Percentiles rank a stretch among this genome's conserved stretches.
Conservation (phyloP, 164 flowering plant species). For the Liquidambar formosana region DNA sequence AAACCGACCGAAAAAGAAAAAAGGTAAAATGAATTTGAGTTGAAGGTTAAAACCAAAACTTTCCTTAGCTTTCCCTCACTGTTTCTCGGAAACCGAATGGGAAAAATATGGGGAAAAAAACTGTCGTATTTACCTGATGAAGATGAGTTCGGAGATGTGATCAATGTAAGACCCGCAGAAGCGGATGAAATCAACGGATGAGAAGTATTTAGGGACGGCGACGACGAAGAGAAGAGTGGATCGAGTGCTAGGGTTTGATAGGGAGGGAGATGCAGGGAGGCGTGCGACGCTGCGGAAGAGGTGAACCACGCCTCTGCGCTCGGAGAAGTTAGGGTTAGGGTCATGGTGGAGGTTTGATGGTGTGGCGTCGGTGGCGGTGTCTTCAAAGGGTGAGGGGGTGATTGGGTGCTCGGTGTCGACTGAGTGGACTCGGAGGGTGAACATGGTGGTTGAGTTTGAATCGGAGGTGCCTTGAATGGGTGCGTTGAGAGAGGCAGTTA, state of each 20-base stretch:
- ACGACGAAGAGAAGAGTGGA: constrained; percentile 64
- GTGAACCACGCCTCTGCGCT: constrained; percentile 73
- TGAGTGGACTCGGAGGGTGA: constrained; percentile 74
- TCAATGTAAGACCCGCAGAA: constrained; percentile 61
- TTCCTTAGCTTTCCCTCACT: neutral
- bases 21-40: neutral
- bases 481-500: too few species aligned
- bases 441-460: constrained; percentile 42
- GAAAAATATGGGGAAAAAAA: neutral
- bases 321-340: constrained; percentile 33
- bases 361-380: constrained; percentile 13
- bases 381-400: constrained; percentile 22
- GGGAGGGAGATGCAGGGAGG: constrained; percentile 21
- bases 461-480: neutral
- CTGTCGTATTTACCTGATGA: constrained; percentile 52
- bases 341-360: constrained; percentile 23
- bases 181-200: constrained; percentile 60
- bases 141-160: constrained; percentile 46
- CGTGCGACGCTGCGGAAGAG: constrained; percentile 62
- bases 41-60: neutral
- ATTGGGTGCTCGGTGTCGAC: constrained; percentile 58
- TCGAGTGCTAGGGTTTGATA: constrained; percentile 36
- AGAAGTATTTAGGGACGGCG: constrained; percentile 79
- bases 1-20: neutral
- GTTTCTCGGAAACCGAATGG: neutral